Evolutionary conservation across 1,139 yeast species (phyloP), one percentile per base, ranked within the genome.

Genomic region (Pichia sp.): DNA sequence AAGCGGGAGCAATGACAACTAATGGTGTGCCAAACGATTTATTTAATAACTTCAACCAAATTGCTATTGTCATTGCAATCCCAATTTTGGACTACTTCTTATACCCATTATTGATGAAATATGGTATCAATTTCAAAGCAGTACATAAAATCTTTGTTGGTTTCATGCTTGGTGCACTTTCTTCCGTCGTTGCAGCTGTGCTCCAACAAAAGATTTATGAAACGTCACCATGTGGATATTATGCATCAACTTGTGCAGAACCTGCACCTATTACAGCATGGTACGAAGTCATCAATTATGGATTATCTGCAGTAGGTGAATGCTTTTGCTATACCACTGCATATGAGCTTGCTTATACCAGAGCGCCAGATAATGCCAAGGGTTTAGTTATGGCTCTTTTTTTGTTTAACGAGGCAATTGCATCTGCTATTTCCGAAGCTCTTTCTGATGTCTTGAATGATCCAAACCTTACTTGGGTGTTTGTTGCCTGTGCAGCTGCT

Each of bases 191-290:
- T 11, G 7, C 36, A n/a, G 36, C 26, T 23, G 26, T 34, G 7
- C 26, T 34, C 54, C 95, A 87, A 68, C 79, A 81, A 64, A 74
- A 71, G 62, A 81, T 87, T 54, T 86, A 86, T 66, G 62, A 68
- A 45, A 71, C 87, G 9, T 87, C 87, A 16, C 95, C 95, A 49
- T 85, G 95, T 72, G 86, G 80, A 55, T 76, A 79, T 44, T 56
- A 60, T 49, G 87, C 92, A 40, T 60, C 60, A 7, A 43, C 45
- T 38, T 71, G 68, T 55, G 69, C 68, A 5, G 62, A 61, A 35
- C 71, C 68, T 27, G 67, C 81, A 29, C 79, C 80, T 31, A 62
- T 78, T 33, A 62, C 73, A 39, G 80, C 79, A n/a, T 77, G 82
- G 82, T 66, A 66, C 46, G 80, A 75, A 48, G 68, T 70, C 42